Evolutionary conservation across 768 basidiomycete genomes (phyloP), one percentile per base, ranked within the genome.

Genomic region (Kwoniella shandongensis): DNA sequence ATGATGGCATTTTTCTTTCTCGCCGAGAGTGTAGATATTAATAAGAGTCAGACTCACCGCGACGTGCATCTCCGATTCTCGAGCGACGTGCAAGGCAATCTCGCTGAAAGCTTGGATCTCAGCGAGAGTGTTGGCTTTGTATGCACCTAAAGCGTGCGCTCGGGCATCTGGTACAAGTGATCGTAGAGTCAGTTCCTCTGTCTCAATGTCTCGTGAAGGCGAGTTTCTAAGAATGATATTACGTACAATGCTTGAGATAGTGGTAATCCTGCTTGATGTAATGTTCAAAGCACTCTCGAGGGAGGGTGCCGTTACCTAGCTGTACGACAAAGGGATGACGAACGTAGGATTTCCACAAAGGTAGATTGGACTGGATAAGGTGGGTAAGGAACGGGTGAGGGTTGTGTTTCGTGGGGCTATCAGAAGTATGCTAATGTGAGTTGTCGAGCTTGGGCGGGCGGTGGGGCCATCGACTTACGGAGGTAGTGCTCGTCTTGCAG

Each of bases 251-350:
- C 40, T 59, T 62, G 1, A 77, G 62, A 48, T 77, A 77, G 32
- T 71, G 70, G 52, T 73, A 77, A 51, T 77, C 76, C 62, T 75
- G 74, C 22, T 85, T 87, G 76, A 94, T 86, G 72, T 93, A 96
- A 68, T 91, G 85, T 13, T 87, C 67, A 74, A 94, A 97, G 20
- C 81, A 78, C n/a, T 83, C 79, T 36, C 76, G 78, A 0, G 83
- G 79, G 1, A 93, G 81, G 0, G 83, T 86, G 0, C 90, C 91
- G 48, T 81, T 77, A 0, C 87, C 91, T 0, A 96, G 80, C 46
- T 84, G 82, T 51, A 80, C 79, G 26, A 93, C 89, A 64, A 94
- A 97, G 1, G 87, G 84, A 66, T 97, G 92, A 65, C 89, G 78
- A 3, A 82, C 78, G 5, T 75, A 67, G 1, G 77, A 73, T 13